A percentile compares a stretch with the other conserved stretches of the same genome.
phyloP scores from a whole-genome alignment of 805 yeast genomes.

The Saccharomycopsis vini region DNA sequence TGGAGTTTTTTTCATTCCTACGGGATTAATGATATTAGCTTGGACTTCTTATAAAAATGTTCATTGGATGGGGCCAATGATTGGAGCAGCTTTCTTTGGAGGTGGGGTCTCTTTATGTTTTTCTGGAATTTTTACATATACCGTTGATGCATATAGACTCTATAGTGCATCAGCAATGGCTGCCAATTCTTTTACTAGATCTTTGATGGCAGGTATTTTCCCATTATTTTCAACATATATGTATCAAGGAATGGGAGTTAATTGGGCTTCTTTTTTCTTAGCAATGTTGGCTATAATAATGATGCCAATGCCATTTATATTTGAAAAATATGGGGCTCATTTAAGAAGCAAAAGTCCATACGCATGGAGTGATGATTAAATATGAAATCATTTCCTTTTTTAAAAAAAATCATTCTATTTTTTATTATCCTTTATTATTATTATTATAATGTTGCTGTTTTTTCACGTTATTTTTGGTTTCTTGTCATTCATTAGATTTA shows the following conservation, averaged over 20 bases:
- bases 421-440: no score
- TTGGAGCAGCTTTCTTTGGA: constrained; percentile 55
- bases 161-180: constrained; percentile 57
- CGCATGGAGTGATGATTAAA: constrained; percentile 10
- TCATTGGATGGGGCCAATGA: constrained; percentile 54
- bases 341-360: constrained; percentile 33
- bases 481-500: not conserved
- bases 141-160: constrained; percentile 62
- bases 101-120: constrained; percentile 55
- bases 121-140: constrained; percentile 56
- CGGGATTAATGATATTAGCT: constrained; percentile 61
- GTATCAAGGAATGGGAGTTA: constrained; percentile 50
- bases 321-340: constrained; percentile 46
- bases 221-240: constrained; percentile 55
- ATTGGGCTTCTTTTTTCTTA: constrained; percentile 63
- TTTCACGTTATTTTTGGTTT: not conserved
- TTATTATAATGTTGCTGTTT: not conserved
- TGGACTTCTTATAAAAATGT: constrained; percentile 54
- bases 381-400: no score
- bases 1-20: constrained; percentile 44
- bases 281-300: constrained; percentile 49
- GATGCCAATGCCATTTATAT: constrained; percentile 56
- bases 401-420: no score
- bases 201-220: constrained; percentile 58
- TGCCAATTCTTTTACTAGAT: constrained; percentile 60